Evolutionary conservation across 768 basidiomycete species (phyloP), one percentile per base, ranked within the genome.

Genomic region (Kwoniella botswanensis): DNA sequence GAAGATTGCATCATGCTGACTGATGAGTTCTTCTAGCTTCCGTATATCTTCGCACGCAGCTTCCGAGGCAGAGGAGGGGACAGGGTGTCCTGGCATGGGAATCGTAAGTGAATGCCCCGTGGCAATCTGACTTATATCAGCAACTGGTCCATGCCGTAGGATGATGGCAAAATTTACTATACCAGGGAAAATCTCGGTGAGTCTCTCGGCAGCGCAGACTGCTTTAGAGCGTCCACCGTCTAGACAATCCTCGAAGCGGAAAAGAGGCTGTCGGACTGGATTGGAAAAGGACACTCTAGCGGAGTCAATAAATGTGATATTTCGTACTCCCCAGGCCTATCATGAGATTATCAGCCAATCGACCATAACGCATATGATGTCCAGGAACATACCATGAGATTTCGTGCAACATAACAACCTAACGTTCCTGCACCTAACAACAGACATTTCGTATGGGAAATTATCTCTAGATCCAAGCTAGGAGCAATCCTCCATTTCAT

Each of bases 401-500:
- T 90, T 35, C 96, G 86, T 0, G 94, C 90, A 41, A 98, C 96
- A 79, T 98, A 98, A 82, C 97, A 99, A 0, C 97, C 96, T 11
- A 99, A 86, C 0, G 97, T 99, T 0, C 97, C 97, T 0, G 96
- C 95, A 3, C 97, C 97, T 1, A 99, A 88, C 0, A 98, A 85
- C 0, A 99, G 85, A 81, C 93, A 96, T 70, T 85, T 88, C 2
- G 94, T 93, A 0, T 83, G 79, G 1, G 93, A 89, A 22, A 99
- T 88, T 84, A 90, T 93, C 64, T 97, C 95, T 13, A 98, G 87
- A 73, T 98, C 88, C 60, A 99, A 89, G 0, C 88, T 85, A 15
- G 97, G 97, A 21, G 98, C 86, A 74, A 98, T 94, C 21, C 96
- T 88, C 96, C 96, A 98, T 21, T 93, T 88, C 96, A 99, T 98